A percentile compares a stretch with the other conserved stretches of the same genome.
These are phyloP conservation scores for Escovopsis sp. DNA, from an alignment of 2,329 filamentous ascomycete species.

Conservation along the genomic window DNA sequence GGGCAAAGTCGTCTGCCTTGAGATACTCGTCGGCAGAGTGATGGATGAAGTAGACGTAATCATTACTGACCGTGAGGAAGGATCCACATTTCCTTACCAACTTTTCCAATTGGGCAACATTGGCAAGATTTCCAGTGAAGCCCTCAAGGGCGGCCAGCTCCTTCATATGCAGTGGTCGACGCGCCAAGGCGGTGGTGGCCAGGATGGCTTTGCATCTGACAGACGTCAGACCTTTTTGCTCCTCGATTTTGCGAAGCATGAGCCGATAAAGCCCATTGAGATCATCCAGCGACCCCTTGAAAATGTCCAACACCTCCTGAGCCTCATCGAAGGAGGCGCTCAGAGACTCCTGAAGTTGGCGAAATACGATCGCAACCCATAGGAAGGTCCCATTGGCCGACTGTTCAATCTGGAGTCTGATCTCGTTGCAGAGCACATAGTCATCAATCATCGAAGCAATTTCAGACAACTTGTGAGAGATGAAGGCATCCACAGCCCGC, in stretches of 20 bases:
- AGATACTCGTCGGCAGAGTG: slow-evolving; percentile 29
- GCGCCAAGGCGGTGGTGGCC: slow-evolving; percentile 11
- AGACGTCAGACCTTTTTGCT: slow-evolving; percentile 10
- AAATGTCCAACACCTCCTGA: neutral
- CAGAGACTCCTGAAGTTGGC: slow-evolving; percentile 4
- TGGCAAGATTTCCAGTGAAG: slow-evolving; percentile 22
- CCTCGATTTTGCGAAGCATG: slow-evolving; percentile 20
- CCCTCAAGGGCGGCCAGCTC: slow-evolving; percentile 16
- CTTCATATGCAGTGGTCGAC: slow-evolving; percentile 18
- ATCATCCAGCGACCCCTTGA: neutral
- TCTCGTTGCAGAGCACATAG: slow-evolving; percentile 1
- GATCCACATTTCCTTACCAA: slow-evolving; percentile 23
- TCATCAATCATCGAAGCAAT: slow-evolving; percentile 1
- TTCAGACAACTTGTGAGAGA: neutral
- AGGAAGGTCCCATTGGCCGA: slow-evolving; percentile 21
- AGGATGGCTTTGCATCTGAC: slow-evolving; percentile 19
- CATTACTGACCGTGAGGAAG: slow-evolving; percentile 19
- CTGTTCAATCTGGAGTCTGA: slow-evolving; percentile 7
- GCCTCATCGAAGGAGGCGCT: neutral
- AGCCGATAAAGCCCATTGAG: slow-evolving; percentile 16
- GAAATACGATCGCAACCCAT: slow-evolving; percentile 9
- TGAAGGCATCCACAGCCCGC: slow-evolving; percentile 1
- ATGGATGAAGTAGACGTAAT: slow-evolving; percentile 22
- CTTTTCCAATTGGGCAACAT: slow-evolving; percentile 5
- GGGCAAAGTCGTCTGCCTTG: slow-evolving; percentile 12